Evolutionary conservation across 1,284 basidiomycete genomes (phyloP).

Genomic region (Cutaneotrichosporon cyanovorans): DNA sequence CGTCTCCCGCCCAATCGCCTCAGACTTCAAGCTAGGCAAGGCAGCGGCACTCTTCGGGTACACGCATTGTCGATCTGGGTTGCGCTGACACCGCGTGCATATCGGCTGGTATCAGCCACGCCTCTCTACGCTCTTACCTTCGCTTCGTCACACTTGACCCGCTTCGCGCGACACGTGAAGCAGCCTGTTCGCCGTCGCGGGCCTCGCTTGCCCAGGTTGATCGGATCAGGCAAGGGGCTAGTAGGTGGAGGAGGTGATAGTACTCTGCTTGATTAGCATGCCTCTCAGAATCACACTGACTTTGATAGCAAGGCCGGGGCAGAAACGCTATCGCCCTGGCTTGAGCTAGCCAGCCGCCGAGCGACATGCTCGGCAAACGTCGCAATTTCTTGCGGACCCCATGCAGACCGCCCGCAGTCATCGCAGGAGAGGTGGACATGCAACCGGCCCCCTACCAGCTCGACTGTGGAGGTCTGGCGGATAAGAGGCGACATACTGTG

Average conservation of each 20-base stretch:
- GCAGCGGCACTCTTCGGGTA: conserved; percentile 7
- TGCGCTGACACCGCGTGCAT: conserved; percentile 11
- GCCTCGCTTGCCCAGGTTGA: conserved; percentile 12
- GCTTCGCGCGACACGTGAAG: conserved; percentile 13
- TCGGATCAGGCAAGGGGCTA: neutral
- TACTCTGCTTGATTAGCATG: too few relatives aligned
- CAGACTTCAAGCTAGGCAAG: neutral
- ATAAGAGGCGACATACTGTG: too few relatives aligned
- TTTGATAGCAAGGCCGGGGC: too few relatives aligned
- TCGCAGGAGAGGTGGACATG: conserved; percentile 9
- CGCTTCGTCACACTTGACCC: conserved; percentile 15
- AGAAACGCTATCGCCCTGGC: neutral
- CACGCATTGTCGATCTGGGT: conserved; percentile 13
- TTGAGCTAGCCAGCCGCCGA: neutral
- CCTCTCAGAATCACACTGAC: too few relatives aligned
- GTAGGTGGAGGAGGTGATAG: too few relatives aligned
- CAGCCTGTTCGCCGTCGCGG: conserved; percentile 13
- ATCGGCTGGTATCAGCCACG: conserved; percentile 5
- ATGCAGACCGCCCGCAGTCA: conserved; percentile 1
- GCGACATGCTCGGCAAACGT: conserved; percentile 8
- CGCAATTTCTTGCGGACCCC: conserved; percentile 12
- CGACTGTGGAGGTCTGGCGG: neutral
- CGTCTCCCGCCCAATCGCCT: neutral
- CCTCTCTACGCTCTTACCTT: neutral
- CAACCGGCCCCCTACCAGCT: conserved; percentile 8